Conservation (phyloP, 2,329 filamentous ascomycete genomes). For the Colletotrichum lindemuthianum region DNA sequence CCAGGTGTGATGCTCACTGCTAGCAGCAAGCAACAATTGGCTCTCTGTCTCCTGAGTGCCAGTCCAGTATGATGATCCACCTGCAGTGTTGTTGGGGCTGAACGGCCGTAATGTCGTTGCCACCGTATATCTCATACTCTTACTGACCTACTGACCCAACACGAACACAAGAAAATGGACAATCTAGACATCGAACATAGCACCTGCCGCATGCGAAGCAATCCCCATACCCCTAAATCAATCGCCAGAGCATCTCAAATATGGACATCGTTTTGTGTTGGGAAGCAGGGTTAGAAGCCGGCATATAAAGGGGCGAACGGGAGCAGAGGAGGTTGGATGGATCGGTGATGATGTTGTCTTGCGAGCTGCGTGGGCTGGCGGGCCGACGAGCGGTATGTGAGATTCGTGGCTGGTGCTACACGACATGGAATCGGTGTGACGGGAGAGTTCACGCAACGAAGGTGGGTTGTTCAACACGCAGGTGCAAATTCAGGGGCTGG, state of each 20-base stretch:
- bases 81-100: too few relatives aligned
- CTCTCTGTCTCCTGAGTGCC: too few relatives aligned
- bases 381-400: too few relatives aligned
- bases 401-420: too few relatives aligned
- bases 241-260: not conserved
- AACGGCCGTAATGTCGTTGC: not conserved
- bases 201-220: conserved; percentile 16
- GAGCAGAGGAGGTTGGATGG: not conserved
- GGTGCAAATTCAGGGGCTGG: too few relatives aligned
- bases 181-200: conserved; percentile 19
- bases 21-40: too few relatives aligned
- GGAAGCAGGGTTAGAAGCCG: too few relatives aligned
- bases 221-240: conserved; percentile 14
- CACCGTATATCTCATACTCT: not conserved
- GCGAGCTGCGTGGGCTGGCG: not conserved
- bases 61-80: too few relatives aligned
- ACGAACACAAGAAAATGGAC: not conserved
- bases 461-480: too few relatives aligned
- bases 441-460: too few relatives aligned
- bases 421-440: too few relatives aligned
- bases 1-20: too few relatives aligned
- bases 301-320: not conserved
- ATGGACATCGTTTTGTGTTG: not conserved
- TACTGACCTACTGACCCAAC: not conserved
- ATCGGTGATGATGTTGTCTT: conserved; percentile 1